phyloP scores from a whole-genome alignment of 2,329 filamentous ascomycete genomes.

The Plectosphaerella plurivora region DNA sequence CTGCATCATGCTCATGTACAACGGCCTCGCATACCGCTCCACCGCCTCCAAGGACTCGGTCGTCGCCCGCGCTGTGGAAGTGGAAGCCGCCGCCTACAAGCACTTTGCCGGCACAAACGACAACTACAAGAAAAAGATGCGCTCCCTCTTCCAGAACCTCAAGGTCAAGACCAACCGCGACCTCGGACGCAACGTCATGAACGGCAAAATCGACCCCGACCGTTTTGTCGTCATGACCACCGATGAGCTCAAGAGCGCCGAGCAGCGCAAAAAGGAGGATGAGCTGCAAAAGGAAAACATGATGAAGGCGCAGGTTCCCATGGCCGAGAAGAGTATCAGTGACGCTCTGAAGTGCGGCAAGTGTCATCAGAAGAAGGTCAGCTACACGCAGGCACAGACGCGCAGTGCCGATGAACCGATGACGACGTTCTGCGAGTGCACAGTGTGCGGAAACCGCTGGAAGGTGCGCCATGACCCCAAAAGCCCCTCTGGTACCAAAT shows the following conservation, averaged over 20 bases:
- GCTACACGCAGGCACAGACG: conserved; percentile 94
- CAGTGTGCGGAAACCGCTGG: conserved; percentile 66
- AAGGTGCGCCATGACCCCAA: no score
- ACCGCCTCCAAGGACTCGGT: conserved; percentile 67
- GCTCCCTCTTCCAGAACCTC: conserved; percentile 89
- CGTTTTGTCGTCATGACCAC: conserved; percentile 82
- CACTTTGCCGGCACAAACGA: conserved; percentile 65
- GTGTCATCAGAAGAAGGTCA: conserved; percentile 90
- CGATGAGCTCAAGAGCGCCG: conserved; percentile 85
- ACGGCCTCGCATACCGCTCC: conserved; percentile 72
- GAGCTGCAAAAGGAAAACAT: conserved; percentile 87
- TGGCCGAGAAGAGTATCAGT: conserved; percentile 86
- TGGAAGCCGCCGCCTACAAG: conserved; percentile 74
- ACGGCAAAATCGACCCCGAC: conserved; percentile 65
- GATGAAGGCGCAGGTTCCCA: conserved; percentile 92
- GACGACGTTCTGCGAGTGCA: conserved; percentile 72
- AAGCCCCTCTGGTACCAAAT: no score
- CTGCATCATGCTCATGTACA: conserved; percentile 89
- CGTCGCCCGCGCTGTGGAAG: conserved; percentile 70
- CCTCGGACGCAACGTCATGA: conserved; percentile 71
- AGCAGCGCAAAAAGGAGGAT: conserved; percentile 71
- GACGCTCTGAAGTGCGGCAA: conserved; percentile 84
- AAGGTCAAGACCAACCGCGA: conserved; percentile 85
- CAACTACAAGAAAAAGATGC: conserved; percentile 82
- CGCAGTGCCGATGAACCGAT: conserved; percentile 91